phyloP scores from a whole-genome alignment of 148 eudicot species.

The Diospyros lotus region DNA sequence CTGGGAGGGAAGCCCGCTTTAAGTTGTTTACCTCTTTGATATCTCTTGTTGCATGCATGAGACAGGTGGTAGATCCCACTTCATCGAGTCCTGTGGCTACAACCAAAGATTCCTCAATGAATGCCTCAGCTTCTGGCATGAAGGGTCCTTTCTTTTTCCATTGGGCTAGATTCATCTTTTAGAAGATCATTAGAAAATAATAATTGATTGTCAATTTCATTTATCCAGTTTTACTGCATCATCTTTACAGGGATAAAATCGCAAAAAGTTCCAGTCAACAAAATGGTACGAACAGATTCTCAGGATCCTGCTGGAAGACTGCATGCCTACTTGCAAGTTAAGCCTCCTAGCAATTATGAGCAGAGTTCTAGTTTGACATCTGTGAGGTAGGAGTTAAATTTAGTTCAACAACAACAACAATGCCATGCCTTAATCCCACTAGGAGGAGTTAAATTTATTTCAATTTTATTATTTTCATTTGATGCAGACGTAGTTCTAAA shows the following conservation, averaged over 20 bases:
- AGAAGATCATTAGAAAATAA: not conserved
- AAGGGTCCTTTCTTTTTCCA: not conserved
- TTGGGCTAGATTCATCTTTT: conserved; percentile 1
- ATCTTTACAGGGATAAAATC: conserved; percentile 36
- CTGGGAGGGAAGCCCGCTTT: not conserved
- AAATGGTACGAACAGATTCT: conserved; percentile 85
- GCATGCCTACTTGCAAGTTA: conserved; percentile 88
- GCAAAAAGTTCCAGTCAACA: conserved; percentile 62
- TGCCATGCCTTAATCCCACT: no score
- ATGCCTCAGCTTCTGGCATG: conserved; percentile 54
- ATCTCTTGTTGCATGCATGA: conserved; percentile 18
- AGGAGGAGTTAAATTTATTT: no score
- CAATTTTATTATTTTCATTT: no score
- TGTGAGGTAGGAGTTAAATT: conserved; percentile 49
- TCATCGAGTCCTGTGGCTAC: conserved; percentile 31
- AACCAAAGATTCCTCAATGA: conserved; percentile 32
- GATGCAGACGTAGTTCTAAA: conserved; percentile 1
- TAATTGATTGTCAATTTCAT: not conserved
- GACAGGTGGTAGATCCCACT: conserved; percentile 53
- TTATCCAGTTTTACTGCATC: conserved; percentile 7
- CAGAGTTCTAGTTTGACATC: conserved; percentile 49
- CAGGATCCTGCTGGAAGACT: conserved; percentile 93
- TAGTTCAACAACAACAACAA: not conserved
- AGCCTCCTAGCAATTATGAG: conserved; percentile 54
- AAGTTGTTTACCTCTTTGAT: not conserved